Conservation (phyloP, 2,329 filamentous ascomycete species). For the Sporothrix globosa region DNA sequence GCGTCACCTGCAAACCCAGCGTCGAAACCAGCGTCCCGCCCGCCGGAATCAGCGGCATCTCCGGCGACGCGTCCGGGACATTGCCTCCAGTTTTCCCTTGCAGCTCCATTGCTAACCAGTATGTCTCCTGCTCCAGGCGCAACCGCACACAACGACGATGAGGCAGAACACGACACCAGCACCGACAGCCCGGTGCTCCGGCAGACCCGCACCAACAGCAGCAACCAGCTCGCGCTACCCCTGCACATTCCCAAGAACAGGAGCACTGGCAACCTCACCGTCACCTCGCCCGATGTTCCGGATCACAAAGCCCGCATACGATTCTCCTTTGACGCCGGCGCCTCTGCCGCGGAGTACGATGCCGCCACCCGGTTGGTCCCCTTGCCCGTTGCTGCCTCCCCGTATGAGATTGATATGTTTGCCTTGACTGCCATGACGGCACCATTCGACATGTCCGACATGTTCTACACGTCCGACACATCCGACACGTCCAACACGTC, state of each 20-base stretch:
- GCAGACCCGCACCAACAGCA: slow-evolving; percentile 42
- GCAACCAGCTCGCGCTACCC: slow-evolving; percentile 51
- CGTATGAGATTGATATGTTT: not conserved
- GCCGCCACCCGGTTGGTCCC: slow-evolving; percentile 70
- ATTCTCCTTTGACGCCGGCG: slow-evolving; percentile 75
- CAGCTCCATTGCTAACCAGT: not conserved
- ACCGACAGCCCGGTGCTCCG: not conserved
- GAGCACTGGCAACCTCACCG: slow-evolving; percentile 64
- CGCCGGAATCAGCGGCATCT: not conserved
- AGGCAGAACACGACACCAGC: slow-evolving; percentile 40
- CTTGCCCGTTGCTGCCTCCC: slow-evolving; percentile 6
- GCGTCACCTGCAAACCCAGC: slow-evolving; percentile 23
- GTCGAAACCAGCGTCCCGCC: not conserved
- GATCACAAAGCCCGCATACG: slow-evolving; percentile 64
- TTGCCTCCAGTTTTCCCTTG: no score
- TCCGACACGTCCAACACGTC: not conserved
- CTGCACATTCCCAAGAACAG: slow-evolving; percentile 65
- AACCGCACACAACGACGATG: slow-evolving; percentile 45
- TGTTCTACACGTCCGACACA: not conserved
- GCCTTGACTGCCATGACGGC: not conserved
- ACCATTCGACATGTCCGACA: not conserved
- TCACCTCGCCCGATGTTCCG: slow-evolving; percentile 51
- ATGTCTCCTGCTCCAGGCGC: slow-evolving; percentile 44
- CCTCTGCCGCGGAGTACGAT: slow-evolving; percentile 66
- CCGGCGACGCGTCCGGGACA: not conserved